phyloP scores from a whole-genome alignment of 805 yeast genomes.

The Saccharomyces paradoxus region DNA sequence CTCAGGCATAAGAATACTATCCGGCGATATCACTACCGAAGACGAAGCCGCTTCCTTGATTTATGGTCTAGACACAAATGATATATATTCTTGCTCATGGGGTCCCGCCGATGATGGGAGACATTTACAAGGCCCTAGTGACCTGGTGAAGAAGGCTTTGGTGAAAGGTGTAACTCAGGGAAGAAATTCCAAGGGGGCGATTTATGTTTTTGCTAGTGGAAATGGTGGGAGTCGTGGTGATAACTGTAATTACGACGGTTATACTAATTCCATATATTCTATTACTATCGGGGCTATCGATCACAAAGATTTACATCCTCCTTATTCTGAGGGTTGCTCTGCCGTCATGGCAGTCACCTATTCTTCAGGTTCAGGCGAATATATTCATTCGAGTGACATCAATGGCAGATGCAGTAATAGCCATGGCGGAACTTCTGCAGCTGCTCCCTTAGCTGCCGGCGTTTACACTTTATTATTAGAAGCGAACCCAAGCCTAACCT shows the following conservation, averaged over 20 bases:
- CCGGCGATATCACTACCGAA: constrained; percentile 70
- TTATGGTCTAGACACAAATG: constrained; percentile 73
- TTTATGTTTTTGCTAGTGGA: constrained; percentile 93
- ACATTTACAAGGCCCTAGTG: constrained; percentile 78
- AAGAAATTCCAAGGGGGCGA: constrained; percentile 68
- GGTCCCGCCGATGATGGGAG: constrained; percentile 93
- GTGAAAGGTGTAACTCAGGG: constrained; percentile 81
- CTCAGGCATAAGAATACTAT: constrained; percentile 81
- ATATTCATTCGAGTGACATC: constrained; percentile 81
- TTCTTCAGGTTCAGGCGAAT: constrained; percentile 83
- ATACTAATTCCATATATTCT: constrained; percentile 90
- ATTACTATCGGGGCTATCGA: constrained; percentile 94
- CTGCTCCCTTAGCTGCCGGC: constrained; percentile 98
- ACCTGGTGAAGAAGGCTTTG: constrained; percentile 70
- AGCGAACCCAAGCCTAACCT: constrained; percentile 79
- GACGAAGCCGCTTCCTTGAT: constrained; percentile 88
- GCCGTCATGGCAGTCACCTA: constrained; percentile 93
- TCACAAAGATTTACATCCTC: constrained; percentile 76
- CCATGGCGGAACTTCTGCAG: constrained; percentile 98
- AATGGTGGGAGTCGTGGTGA: constrained; percentile 82
- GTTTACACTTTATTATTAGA: constrained; percentile 73
- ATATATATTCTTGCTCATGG: constrained; percentile 96
- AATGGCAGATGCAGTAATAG: constrained; percentile 54
- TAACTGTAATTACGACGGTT: constrained; percentile 94
- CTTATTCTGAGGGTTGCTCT: constrained; percentile 85